phyloP scores from a whole-genome alignment of 2,329 filamentous ascomycete species.

The Penicillium sp. region DNA sequence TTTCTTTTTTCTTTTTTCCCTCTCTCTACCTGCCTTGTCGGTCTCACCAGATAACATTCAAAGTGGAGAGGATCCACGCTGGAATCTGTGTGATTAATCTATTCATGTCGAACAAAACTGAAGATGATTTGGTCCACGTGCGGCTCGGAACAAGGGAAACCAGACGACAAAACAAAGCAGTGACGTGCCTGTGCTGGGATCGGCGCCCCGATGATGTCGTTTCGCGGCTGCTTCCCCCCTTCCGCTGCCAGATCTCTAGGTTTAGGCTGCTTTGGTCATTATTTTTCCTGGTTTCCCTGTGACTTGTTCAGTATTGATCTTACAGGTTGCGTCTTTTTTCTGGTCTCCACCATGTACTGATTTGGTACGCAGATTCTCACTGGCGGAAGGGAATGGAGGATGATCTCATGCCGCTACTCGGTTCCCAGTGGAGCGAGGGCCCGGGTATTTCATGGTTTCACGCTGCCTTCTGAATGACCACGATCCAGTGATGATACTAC shows the following conservation, averaged over 20 bases:
- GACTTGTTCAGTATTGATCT: neutral
- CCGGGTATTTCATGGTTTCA: constrained; percentile 8
- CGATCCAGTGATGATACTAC: neutral
- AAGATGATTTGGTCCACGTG: constrained; percentile 6
- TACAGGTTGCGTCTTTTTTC: neutral
- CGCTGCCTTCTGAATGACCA: neutral
- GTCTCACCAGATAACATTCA: neutral
- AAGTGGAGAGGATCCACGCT: neutral
- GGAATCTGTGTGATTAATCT: too few species aligned
- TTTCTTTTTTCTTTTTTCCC: neutral
- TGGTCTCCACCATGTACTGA: neutral
- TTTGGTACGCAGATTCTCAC: neutral
- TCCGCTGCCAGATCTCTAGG: constrained; percentile 12
- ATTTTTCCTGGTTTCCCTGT: neutral
- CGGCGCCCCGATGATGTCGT: constrained; percentile 23
- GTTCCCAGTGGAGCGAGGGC: constrained; percentile 8
- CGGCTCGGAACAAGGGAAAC: constrained; percentile 3
- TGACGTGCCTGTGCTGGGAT: constrained; percentile 17
- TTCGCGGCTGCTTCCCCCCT: constrained; percentile 6
- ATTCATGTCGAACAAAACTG: neutral
- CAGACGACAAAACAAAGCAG: neutral
- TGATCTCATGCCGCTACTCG: constrained; percentile 10
- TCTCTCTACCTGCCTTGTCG: neutral
- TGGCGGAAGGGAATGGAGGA: neutral
- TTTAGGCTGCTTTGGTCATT: neutral